Evolutionary conservation across 192 early-diverging fungal species (phyloP).

Genomic region (Coemansia sp.): DNA sequence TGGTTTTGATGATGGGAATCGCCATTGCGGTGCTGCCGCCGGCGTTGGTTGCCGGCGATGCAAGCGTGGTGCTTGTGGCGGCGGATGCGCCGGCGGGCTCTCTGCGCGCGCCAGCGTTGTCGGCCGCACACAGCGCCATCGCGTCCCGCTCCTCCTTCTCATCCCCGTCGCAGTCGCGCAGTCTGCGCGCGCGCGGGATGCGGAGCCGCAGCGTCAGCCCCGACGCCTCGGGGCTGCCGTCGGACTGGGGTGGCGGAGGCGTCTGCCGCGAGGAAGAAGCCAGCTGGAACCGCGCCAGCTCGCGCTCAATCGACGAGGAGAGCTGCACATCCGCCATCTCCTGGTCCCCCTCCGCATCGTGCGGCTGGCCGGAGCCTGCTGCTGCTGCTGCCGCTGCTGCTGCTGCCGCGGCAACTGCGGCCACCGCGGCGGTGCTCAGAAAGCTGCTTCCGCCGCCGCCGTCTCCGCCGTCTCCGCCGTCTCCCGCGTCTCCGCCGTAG

Average conservation of each 20-base stretch:
- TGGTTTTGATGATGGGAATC: too few species aligned
- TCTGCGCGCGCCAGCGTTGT: neutral
- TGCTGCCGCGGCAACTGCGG: neutral
- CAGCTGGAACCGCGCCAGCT: constrained; percentile 2
- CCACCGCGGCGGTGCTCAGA: neutral
- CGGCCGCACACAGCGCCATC: neutral
- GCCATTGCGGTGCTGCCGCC: neutral
- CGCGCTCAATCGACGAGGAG: neutral
- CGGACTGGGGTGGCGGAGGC: neutral
- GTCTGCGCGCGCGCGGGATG: neutral
- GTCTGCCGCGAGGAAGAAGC: neutral
- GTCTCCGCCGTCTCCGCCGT: neutral
- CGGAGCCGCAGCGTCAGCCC: neutral
- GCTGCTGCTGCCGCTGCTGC: neutral
- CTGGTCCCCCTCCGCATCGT: neutral
- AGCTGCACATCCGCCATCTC: constrained; percentile 4
- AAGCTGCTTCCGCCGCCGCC: neutral
- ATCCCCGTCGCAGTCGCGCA: neutral
- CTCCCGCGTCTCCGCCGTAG: neutral
- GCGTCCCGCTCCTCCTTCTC: too few species aligned
- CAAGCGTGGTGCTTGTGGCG: neutral
- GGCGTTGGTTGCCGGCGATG: neutral
- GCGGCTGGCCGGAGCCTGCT: neutral
- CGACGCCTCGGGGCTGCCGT: neutral
- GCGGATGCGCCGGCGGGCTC: neutral